These are phyloP conservation scores for Rhynchosporium graminicola DNA, from an alignment of 2,329 filamentous ascomycete genomes.

Conservation along the genomic window DNA sequence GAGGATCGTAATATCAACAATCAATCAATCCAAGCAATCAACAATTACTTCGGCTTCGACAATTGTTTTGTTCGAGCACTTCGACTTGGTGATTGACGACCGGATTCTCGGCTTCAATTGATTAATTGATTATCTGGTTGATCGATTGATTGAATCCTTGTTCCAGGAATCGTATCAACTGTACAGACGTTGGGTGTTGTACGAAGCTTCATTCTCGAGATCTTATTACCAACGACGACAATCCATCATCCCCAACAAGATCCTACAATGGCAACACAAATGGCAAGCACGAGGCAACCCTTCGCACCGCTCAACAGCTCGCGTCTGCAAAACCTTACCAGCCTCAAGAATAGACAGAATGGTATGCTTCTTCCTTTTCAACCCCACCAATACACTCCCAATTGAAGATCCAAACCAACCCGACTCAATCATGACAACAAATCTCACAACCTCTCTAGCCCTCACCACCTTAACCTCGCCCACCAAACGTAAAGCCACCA, in stretches of 20 bases:
- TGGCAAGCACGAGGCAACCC: conserved; percentile 56
- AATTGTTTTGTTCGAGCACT: conserved; percentile 9
- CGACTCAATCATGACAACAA: conserved; percentile 23
- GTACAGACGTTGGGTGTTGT: background rate
- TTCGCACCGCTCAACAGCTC: conserved; percentile 72
- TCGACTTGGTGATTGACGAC: conserved; percentile 1
- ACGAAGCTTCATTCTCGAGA: conserved; percentile 5
- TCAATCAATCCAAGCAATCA: conserved; percentile 5
- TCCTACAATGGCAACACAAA: conserved; percentile 35
- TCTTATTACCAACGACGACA: conserved; percentile 2
- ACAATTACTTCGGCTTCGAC: conserved; percentile 2
- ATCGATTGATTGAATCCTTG: background rate
- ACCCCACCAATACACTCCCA: conserved; percentile 13
- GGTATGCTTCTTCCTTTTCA: conserved; percentile 46
- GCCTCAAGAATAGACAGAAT: conserved; percentile 77
- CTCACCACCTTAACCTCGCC: conserved; percentile 34
- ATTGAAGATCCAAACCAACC: conserved; percentile 28
- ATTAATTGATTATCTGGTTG: background rate
- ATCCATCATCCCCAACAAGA: conserved; percentile 6
- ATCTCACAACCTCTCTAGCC: conserved; percentile 33
- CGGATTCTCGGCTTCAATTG: background rate
- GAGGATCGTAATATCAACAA: background rate
- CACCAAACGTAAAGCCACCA: conserved; percentile 60
- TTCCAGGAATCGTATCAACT: background rate
- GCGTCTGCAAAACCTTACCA: conserved; percentile 71